Evolutionary conservation across 2,329 filamentous ascomycete genomes (phyloP), one percentile per base, ranked within the genome.

Genomic region (Zalaria sp.): DNA sequence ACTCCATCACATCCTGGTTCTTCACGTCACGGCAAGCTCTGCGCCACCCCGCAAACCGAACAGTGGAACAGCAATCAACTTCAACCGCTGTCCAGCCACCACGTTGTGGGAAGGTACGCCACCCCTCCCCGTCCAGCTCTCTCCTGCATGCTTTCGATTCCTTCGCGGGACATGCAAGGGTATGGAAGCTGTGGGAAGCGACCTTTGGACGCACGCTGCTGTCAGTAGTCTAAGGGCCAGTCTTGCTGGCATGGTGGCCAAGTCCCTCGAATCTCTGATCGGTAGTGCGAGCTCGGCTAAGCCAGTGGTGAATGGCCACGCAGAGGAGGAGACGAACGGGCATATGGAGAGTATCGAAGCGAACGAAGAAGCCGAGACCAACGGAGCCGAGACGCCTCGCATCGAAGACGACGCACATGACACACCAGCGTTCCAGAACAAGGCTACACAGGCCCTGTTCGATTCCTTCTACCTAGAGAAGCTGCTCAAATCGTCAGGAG

Each of bases 21-120:
- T 55, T 2, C 62, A 71, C 27, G 69, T 82, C 1, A 65, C 71
- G 0, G 37, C 42, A 7, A 44, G 43, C 8, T 39, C 42, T 31
- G 9, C 43, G 5, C 11, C 27, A 5, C 29, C 32, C 8, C 25
- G 34, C 26, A 35, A 40, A 44, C 10, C 40, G 27, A 3, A 11
- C 4, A n/a, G 26, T n/a, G 29, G 32, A 37, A 5, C 9, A 18
- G 8, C 28, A 4, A 18, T 18, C 18, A 18, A 18, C 18, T 47
- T 49, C 37, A 9, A 29, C 9, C 41, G 54, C 27, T 69, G 83
- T 1, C 68, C 71, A 2, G 78, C 80, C 5, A 71, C 78, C 40
- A 69, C 74, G 0, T 66, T 95, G 0, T 95, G 88, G 88, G 86
- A 93, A 56, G 83, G 83, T 1, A 67, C 75, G 32, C 83, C 83